These are phyloP conservation scores for Fusarium musae DNA, from an alignment of 2,329 filamentous ascomycete species.

Conservation along the genomic window DNA sequence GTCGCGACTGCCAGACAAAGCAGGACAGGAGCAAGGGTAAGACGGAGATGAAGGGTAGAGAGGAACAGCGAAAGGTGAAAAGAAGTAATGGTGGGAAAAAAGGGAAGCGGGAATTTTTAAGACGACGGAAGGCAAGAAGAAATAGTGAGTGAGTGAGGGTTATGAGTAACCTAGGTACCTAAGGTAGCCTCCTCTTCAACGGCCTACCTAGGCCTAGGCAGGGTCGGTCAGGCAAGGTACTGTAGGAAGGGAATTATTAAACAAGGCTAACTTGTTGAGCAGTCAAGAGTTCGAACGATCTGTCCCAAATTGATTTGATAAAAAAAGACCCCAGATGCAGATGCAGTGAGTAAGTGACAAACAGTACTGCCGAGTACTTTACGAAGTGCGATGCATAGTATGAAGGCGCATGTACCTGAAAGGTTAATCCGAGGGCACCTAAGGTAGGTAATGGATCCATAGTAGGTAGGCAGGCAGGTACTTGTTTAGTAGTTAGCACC, in stretches of 20 bases:
- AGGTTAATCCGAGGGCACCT: constrained; percentile 11
- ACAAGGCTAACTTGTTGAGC: constrained; percentile 16
- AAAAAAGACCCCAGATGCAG: neutral
- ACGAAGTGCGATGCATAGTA: neutral
- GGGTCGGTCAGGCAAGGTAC: neutral
- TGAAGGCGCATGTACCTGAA: constrained; percentile 4
- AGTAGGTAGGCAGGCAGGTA: neutral
- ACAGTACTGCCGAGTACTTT: constrained; percentile 25
- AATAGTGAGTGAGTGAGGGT: constrained; percentile 41
- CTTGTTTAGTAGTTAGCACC: neutral
- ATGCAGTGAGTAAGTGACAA: neutral
- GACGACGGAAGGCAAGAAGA: constrained; percentile 33
- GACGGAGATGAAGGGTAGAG: neutral
- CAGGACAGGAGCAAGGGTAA: constrained; percentile 5
- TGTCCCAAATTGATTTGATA: neutral
- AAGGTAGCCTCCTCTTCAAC: neutral
- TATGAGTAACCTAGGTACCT: constrained; percentile 17
- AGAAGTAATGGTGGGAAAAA: constrained; percentile 31
- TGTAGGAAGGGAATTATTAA: neutral
- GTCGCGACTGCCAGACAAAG: constrained; percentile 32
- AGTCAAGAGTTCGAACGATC: constrained; percentile 14
- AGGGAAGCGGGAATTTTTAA: constrained; percentile 45
- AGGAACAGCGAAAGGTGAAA: constrained; percentile 21
- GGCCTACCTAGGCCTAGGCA: neutral
- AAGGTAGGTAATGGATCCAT: neutral